A percentile compares a stretch with the other conserved stretches of the same genome.
These are phyloP conservation scores for Hypoxylon sp. DNA, from an alignment of 2,329 filamentous ascomycete genomes.

Conservation along the genomic window DNA sequence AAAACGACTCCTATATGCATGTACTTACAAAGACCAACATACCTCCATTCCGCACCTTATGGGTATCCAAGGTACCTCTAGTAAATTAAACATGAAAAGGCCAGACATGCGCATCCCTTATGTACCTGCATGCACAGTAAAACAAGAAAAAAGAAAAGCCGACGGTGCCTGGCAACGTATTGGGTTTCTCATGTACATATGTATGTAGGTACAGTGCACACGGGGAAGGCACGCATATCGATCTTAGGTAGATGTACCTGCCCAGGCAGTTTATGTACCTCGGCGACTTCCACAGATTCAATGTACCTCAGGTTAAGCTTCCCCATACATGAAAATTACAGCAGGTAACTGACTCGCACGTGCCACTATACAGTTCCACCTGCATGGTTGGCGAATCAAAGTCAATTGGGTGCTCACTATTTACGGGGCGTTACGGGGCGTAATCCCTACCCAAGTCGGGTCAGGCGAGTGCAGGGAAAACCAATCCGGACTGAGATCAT, in stretches of 20 bases:
- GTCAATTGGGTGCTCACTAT: neutral
- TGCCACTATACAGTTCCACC: conserved; percentile 34
- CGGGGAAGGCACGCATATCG: conserved; percentile 15
- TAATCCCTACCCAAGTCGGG: conserved; percentile 28
- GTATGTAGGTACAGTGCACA: conserved; percentile 1
- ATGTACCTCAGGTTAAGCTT: conserved; percentile 23
- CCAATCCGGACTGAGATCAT: conserved; percentile 33
- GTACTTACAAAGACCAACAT: neutral
- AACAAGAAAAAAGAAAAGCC: neutral
- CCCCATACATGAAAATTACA: conserved; percentile 21
- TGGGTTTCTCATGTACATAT: neutral
- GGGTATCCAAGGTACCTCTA: neutral
- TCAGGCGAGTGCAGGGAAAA: conserved; percentile 27
- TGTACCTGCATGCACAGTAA: neutral
- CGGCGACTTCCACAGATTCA: conserved; percentile 10
- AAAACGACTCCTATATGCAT: neutral
- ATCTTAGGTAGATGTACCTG: neutral
- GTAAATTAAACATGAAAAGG: neutral
- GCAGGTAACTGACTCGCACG: conserved; percentile 41
- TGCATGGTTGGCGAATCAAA: conserved; percentile 28
- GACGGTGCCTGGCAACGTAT: neutral
- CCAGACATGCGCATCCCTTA: neutral
- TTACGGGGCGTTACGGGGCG: conserved; percentile 18
- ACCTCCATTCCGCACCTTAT: neutral
- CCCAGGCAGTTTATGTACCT: neutral